A percentile compares a stretch with the other conserved stretches of the same genome.
phyloP scores from a whole-genome alignment of 1,139 yeast genomes.

The Zygosaccharomyces pseudobailii region DNA sequence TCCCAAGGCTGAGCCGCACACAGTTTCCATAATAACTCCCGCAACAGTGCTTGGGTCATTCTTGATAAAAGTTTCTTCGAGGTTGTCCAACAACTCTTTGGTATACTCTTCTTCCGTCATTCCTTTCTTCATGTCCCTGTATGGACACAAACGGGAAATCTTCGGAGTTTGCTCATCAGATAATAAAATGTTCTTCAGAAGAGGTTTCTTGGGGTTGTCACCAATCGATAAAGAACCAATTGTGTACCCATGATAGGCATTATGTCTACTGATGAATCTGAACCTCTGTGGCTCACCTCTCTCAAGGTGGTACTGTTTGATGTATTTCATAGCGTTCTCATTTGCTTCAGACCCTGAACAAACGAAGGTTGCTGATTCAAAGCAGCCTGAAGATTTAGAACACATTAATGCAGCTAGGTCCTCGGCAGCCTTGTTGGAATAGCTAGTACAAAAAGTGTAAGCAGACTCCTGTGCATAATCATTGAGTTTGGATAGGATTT shows the following conservation, averaged over 20 bases:
- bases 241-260: conserved; percentile 58
- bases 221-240: conserved; percentile 50
- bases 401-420: conserved; percentile 45
- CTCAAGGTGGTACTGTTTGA: conserved; percentile 53
- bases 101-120: conserved; percentile 43
- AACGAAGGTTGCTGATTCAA: conserved; percentile 38
- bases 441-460: conserved; percentile 42
- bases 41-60: too few species aligned
- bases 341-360: conserved; percentile 61
- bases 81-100: too few species aligned
- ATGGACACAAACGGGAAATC: conserved; percentile 45
- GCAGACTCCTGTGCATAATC: conserved; percentile 31
- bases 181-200: conserved; percentile 42
- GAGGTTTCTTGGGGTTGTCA: conserved; percentile 41
- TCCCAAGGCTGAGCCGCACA: too few species aligned
- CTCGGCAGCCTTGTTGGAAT: conserved; percentile 45
- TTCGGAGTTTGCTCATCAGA: too few species aligned
- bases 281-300: conserved; percentile 45
- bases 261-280: conserved; percentile 49
- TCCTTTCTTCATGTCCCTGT: conserved; percentile 43
- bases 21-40: too few species aligned
- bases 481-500: conserved; percentile 23
- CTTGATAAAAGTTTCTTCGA: too few species aligned
- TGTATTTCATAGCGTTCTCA: conserved; percentile 54
- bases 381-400: conserved; percentile 37